A percentile compares a stretch with the other conserved stretches of the same genome.
Conservation (phyloP, 176 grass and related monocot species). For the Oryza officinalis region DNA sequence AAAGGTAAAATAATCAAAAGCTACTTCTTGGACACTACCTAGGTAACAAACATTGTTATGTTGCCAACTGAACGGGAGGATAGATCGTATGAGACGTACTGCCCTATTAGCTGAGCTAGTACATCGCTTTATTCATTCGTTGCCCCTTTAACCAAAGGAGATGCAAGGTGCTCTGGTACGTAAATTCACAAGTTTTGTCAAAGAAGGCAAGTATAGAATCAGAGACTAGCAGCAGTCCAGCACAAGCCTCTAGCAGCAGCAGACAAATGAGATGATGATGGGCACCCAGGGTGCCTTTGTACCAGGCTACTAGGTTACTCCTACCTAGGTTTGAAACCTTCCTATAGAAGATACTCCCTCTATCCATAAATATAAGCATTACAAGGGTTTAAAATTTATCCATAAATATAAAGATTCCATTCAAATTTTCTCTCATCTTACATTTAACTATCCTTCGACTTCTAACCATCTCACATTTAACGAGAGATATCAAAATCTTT, state of each 20-base stretch:
- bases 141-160: slow-evolving; percentile 42
- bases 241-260: background rate
- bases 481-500: too few species aligned
- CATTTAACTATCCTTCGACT: too few species aligned
- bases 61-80: too few species aligned
- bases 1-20: slow-evolving; percentile 10
- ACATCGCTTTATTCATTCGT: slow-evolving; percentile 38
- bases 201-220: slow-evolving; percentile 32
- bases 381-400: too few species aligned
- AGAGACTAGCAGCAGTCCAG: background rate
- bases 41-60: background rate
- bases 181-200: background rate
- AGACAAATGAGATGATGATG: background rate
- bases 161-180: slow-evolving; percentile 30
- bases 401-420: too few species aligned
- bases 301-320: background rate
- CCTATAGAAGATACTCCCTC: background rate
- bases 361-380: too few species aligned
- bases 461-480: too few species aligned
- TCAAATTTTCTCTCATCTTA: too few species aligned
- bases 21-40: slow-evolving; percentile 21
- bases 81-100: background rate
- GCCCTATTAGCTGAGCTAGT: background rate
- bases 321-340: background rate
- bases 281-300: background rate